These are phyloP conservation scores for Candida insectorum DNA, from an alignment of 805 yeast species.

Conservation along the genomic window DNA sequence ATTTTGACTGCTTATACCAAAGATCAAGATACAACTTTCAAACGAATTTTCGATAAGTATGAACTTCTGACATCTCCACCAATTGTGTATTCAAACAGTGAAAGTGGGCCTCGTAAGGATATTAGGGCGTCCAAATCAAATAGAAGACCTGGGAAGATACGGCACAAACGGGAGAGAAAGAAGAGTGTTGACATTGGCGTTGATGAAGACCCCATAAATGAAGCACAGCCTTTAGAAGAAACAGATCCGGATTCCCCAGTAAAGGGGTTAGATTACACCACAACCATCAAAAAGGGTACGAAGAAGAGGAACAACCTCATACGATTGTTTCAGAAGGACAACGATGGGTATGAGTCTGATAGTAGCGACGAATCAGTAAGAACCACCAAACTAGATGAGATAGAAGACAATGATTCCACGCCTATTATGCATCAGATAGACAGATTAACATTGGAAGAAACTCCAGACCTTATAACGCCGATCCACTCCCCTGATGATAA, in stretches of 20 bases:
- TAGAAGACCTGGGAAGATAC: conserved; percentile 4
- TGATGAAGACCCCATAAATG: too few relatives aligned
- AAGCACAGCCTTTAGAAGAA: too few relatives aligned
- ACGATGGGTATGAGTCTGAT: conserved; percentile 7
- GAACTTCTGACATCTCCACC: conserved; percentile 28
- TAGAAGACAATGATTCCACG: conserved; percentile 1
- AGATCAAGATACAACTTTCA: conserved; percentile 8
- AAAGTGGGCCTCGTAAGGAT: background rate
- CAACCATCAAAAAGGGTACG: conserved; percentile 8
- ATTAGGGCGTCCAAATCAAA: conserved; percentile 1
- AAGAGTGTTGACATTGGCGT: too few relatives aligned
- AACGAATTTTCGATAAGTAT: conserved; percentile 8
- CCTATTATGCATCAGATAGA: too few relatives aligned
- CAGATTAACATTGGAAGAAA: too few relatives aligned
- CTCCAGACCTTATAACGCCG: too few relatives aligned
- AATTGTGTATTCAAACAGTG: conserved; percentile 11
- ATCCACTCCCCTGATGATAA: background rate
- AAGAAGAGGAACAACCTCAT: conserved; percentile 8
- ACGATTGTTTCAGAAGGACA: conserved; percentile 11
- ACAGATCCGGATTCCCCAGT: background rate
- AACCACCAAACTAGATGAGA: conserved; percentile 8
- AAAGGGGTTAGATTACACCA: conserved; percentile 7
- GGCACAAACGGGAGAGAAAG: conserved; percentile 3
- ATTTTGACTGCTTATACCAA: conserved; percentile 17
- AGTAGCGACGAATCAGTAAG: conserved; percentile 12